These are phyloP conservation scores for Pseudomonodictys pantanalensis DNA, from an alignment of 495 filamentous ascomycete genomes.

Conservation along the genomic window DNA sequence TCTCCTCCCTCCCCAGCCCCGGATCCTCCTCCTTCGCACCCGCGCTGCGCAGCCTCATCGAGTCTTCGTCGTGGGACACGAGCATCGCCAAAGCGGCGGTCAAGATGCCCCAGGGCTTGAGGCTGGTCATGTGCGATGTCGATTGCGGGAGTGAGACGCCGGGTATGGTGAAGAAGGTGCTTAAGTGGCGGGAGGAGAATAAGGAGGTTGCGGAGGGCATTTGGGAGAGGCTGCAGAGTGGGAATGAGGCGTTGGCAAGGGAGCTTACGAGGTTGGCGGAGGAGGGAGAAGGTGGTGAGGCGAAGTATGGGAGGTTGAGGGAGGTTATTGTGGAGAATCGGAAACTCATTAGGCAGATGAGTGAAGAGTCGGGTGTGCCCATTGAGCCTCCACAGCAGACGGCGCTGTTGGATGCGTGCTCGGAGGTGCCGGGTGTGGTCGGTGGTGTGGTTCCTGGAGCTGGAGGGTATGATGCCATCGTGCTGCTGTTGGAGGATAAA, in stretches of 20 bases:
- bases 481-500: constrained; percentile 73
- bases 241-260: constrained; percentile 68
- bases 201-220: constrained; percentile 61
- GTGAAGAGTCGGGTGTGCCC: constrained; percentile 67
- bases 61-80: constrained; percentile 73
- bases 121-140: constrained; percentile 90
- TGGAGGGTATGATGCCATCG: constrained; percentile 90
- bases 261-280: constrained; percentile 53
- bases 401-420: constrained; percentile 71
- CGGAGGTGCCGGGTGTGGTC: constrained; percentile 70
- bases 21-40: constrained; percentile 62
- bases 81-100: constrained; percentile 63
- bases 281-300: constrained; percentile 38
- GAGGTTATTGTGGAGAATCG: constrained; percentile 53
- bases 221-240: constrained; percentile 69
- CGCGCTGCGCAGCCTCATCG: constrained; percentile 62
- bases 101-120: constrained; percentile 61
- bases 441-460: constrained; percentile 93
- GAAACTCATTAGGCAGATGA: constrained; percentile 69
- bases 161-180: constrained; percentile 88
- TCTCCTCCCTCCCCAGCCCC: constrained; percentile 62
- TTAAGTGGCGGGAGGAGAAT: constrained; percentile 74
- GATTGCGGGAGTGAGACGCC: constrained; percentile 92
- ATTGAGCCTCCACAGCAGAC: constrained; percentile 90
- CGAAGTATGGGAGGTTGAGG: constrained; percentile 32